Evolutionary conservation across 2,329 filamentous ascomycete genomes (phyloP).

Genomic region (Blastomyces silverae): DNA sequence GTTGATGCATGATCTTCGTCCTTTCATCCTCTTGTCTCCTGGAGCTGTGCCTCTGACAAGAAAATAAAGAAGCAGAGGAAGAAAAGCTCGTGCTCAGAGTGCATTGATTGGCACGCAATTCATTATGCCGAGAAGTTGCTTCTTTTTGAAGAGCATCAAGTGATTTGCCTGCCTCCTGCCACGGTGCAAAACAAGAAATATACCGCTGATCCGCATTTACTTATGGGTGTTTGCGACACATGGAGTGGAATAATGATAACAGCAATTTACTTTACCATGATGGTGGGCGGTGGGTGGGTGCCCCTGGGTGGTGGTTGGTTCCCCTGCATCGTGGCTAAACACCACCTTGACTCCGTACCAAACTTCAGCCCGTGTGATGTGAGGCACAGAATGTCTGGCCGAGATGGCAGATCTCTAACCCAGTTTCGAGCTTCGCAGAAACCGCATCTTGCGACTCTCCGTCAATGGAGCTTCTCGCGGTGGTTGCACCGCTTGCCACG

Average conservation of each 20-base stretch:
- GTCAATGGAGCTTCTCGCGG: conserved; percentile 3
- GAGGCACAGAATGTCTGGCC: conserved; percentile 1
- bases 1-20: background rate
- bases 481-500: background rate
- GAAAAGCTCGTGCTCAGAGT: background rate
- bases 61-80: background rate
- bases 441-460: background rate
- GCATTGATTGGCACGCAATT: background rate
- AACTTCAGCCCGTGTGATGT: conserved; percentile 1
- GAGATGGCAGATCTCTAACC: background rate
- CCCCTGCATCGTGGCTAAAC: background rate
- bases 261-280: background rate
- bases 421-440: background rate
- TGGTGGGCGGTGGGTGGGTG: background rate
- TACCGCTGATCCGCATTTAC: background rate
- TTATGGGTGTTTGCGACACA: background rate
- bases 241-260: background rate
- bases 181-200: background rate
- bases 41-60: background rate
- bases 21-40: background rate
- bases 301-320: background rate
- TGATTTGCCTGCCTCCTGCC: background rate
- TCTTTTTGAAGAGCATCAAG: background rate
- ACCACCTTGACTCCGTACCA: background rate
- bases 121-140: background rate